Evolutionary conservation across 148 eudicot species (phyloP).

Genomic region (Pouteria glomerata): DNA sequence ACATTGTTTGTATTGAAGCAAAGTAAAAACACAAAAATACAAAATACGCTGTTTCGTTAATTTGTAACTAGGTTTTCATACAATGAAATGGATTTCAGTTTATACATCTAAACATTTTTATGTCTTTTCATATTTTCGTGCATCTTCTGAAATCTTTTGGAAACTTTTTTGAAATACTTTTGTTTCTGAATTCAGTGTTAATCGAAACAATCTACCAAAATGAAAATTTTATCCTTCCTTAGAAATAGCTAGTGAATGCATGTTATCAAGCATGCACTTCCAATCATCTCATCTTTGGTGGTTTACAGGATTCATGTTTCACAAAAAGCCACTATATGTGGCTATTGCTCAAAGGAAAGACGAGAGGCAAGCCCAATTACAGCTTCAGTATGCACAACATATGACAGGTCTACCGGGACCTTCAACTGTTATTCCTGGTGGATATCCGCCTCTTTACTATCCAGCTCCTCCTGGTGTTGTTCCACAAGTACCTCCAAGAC

Average conservation of each 20-base stretch:
- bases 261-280: neutral
- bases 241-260: neutral
- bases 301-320: slow-evolving; percentile 52
- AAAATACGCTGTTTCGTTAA: too few species aligned
- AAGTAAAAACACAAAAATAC: too few species aligned
- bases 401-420: slow-evolving; percentile 48
- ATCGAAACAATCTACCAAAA: too few species aligned
- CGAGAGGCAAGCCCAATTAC: slow-evolving; percentile 67
- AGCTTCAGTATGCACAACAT: slow-evolving; percentile 42
- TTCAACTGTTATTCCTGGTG: slow-evolving; percentile 42
- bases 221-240: too few species aligned
- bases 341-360: slow-evolving; percentile 87
- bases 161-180: too few species aligned
- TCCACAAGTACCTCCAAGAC: slow-evolving; percentile 41
- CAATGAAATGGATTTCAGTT: too few species aligned
- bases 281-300: neutral
- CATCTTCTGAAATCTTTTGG: too few species aligned
- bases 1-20: too few species aligned
- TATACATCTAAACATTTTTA: too few species aligned
- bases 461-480: slow-evolving; percentile 39
- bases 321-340: slow-evolving; percentile 65
- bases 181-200: too few species aligned
- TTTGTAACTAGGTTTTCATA: too few species aligned
- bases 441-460: slow-evolving; percentile 56
- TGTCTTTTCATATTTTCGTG: too few species aligned